Conservation (phyloP, 2,329 filamentous ascomycete genomes). For the Cordyceps pruinosa region DNA sequence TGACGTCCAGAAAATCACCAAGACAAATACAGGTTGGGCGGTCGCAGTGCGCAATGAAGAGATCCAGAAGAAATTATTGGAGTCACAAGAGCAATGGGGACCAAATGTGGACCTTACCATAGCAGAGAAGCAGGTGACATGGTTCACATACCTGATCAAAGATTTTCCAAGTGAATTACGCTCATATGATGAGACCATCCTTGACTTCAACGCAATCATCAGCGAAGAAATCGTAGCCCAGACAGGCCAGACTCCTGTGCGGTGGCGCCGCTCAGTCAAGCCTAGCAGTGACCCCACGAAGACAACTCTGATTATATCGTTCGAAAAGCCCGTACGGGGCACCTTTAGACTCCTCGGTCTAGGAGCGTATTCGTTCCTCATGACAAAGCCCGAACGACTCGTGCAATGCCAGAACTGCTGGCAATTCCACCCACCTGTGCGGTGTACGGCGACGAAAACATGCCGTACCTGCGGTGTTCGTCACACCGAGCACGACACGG, state of each 20-base stretch:
- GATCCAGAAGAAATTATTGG: background rate
- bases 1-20: background rate
- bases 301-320: background rate
- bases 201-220: background rate
- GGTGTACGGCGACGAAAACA: background rate
- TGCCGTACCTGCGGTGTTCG: background rate
- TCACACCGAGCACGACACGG: background rate
- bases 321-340: background rate
- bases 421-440: background rate
- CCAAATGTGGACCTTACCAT: background rate
- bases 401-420: background rate
- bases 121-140: background rate
- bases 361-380: background rate
- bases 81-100: background rate
- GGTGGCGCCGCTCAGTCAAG: background rate
- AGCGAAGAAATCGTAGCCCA: background rate
- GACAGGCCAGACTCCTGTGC: background rate
- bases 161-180: background rate
- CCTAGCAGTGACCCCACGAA: background rate
- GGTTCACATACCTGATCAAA: background rate
- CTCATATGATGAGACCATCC: background rate
- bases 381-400: background rate
- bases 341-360: background rate
- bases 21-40: background rate
- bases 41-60: background rate